Evolutionary conservation across 495 filamentous ascomycete genomes (phyloP).

Genomic region (Endocarpon pusillum): DNA sequence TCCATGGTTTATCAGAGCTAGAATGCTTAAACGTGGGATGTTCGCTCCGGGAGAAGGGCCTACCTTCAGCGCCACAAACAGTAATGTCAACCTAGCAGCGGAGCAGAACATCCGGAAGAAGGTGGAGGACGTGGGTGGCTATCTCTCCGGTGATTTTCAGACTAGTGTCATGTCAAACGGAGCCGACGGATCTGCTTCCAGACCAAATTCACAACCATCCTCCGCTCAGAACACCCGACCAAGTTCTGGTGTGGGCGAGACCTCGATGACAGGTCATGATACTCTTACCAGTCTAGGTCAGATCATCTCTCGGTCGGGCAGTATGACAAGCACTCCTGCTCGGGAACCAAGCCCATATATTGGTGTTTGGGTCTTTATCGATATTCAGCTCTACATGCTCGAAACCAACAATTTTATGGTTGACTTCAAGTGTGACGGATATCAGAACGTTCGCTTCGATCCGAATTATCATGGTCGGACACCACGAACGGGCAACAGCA

Average conservation of each 20-base stretch:
- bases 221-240: conserved; percentile 6
- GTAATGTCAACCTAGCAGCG: conserved; percentile 33
- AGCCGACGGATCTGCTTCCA: not conserved
- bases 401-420: conserved; percentile 88
- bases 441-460: conserved; percentile 57
- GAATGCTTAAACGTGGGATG: conserved; percentile 66
- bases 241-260: conserved; percentile 11
- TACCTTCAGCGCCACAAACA: conserved; percentile 37
- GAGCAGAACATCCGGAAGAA: conserved; percentile 28
- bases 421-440: conserved; percentile 97
- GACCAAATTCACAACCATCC: conserved; percentile 8
- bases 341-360: conserved; percentile 19
- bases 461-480: conserved; percentile 2
- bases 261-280: conserved; percentile 12
- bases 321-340: conserved; percentile 23
- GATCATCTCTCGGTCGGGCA: conserved; percentile 22
- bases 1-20: conserved; percentile 86
- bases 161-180: not conserved
- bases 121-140: conserved; percentile 26
- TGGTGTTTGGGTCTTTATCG: conserved; percentile 60
- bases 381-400: conserved; percentile 92
- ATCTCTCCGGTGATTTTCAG: conserved; percentile 11
- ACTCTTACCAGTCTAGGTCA: conserved; percentile 17
- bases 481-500: conserved; percentile 2
- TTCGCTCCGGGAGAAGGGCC: conserved; percentile 32